Conservation (phyloP, 2,329 filamentous ascomycete genomes). For the Sarocladium strictum region DNA sequence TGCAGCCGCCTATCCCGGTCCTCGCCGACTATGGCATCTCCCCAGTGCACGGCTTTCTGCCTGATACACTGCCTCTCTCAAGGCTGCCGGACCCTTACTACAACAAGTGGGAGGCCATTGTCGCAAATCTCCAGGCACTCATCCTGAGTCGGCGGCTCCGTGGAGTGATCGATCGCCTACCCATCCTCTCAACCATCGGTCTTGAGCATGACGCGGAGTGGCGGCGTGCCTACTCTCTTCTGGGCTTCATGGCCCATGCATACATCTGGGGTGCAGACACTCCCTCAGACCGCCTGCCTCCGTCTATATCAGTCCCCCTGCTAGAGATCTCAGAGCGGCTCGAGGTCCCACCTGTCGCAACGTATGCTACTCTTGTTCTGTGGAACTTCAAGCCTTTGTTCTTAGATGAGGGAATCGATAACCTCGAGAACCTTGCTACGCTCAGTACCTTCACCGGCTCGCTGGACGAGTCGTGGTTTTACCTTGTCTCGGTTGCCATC, state of each 20-base stretch:
- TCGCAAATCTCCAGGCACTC: constrained; percentile 78
- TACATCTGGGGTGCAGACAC: constrained; percentile 94
- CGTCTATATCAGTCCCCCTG: constrained; percentile 77
- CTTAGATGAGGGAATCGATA: constrained; percentile 71
- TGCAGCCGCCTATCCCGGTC: constrained; percentile 55
- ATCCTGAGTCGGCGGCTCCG: constrained; percentile 81
- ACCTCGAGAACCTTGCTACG: constrained; percentile 81
- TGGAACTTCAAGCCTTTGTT: constrained; percentile 98
- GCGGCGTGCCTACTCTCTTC: constrained; percentile 84
- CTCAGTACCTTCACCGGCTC: constrained; percentile 90
- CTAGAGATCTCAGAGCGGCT: constrained; percentile 70
- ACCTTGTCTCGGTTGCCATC: constrained; percentile 90
- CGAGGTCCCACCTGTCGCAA: constrained; percentile 86
- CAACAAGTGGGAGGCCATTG: constrained; percentile 85
- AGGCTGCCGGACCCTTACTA: constrained; percentile 86
- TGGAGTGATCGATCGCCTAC: constrained; percentile 71
- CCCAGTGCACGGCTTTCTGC: constrained; percentile 77
- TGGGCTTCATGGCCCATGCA: constrained; percentile 87
- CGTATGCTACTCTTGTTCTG: constrained; percentile 83
- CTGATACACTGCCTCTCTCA: constrained; percentile 71
- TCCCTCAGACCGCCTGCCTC: constrained; percentile 72
- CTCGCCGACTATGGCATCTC: constrained; percentile 78
- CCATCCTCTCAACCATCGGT: constrained; percentile 74
- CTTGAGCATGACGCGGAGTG: constrained; percentile 84
- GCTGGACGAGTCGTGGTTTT: constrained; percentile 98